Evolutionary conservation across 1,284 basidiomycete genomes (phyloP).

Genomic region (Sanguinoderma infundibulare): DNA sequence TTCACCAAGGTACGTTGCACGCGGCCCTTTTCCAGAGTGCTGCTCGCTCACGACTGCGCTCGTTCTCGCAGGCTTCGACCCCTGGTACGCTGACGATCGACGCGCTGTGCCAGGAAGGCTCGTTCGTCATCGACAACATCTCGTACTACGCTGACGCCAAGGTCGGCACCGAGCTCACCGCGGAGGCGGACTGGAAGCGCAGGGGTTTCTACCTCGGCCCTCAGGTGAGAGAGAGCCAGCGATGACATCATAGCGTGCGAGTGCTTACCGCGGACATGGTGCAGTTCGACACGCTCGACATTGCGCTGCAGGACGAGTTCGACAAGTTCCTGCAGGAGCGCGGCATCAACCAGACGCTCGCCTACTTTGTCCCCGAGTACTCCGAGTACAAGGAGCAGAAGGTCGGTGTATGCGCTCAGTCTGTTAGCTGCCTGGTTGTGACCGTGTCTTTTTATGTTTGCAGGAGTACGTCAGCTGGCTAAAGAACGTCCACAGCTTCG

Average conservation of each 20-base stretch:
- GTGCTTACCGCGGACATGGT: background rate
- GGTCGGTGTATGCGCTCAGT: slow-evolving; percentile 44
- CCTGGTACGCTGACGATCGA: slow-evolving; percentile 81
- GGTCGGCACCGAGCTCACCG: slow-evolving; percentile 79
- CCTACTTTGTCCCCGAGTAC: slow-evolving; percentile 84
- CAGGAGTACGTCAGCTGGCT: slow-evolving; percentile 95
- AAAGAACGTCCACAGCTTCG: slow-evolving; percentile 81
- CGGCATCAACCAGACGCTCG: slow-evolving; percentile 83
- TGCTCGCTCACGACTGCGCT: background rate
- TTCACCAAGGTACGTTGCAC: slow-evolving; percentile 76
- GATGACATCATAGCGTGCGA: slow-evolving; percentile 3
- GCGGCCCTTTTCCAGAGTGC: background rate
- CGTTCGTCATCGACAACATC: slow-evolving; percentile 89
- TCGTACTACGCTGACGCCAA: slow-evolving; percentile 81
- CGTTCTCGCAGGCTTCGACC: slow-evolving; percentile 29
- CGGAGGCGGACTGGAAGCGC: slow-evolving; percentile 93
- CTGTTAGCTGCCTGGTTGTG: slow-evolving; percentile 2
- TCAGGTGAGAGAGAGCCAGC: slow-evolving; percentile 54
- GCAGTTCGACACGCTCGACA: slow-evolving; percentile 91
- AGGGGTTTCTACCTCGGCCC: slow-evolving; percentile 93
- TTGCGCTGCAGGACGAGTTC: slow-evolving; percentile 86
- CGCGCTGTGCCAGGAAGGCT: slow-evolving; percentile 82
- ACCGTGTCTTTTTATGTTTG: slow-evolving; percentile 8
- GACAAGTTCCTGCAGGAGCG: slow-evolving; percentile 85
- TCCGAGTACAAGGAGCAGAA: slow-evolving; percentile 91